Percentiles rank a stretch among this genome's conserved stretches.
Conservation (phyloP, 108 stramenopile species). For the Tribonema minus region DNA sequence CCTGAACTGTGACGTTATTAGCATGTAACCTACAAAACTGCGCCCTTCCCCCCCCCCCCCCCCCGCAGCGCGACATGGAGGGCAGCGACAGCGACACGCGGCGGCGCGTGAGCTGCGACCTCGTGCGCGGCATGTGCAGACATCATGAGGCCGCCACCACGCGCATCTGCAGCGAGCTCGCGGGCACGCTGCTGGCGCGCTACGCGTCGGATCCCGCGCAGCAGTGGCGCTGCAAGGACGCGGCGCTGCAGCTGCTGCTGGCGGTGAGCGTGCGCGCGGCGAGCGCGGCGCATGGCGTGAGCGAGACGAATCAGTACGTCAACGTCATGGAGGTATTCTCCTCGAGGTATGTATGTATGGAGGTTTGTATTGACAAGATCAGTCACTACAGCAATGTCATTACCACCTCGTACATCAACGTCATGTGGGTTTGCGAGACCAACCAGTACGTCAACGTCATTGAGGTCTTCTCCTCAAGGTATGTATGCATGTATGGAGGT, state of each 20-base stretch:
- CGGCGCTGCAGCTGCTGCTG: slow-evolving; percentile 85
- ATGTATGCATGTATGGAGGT: too few relatives aligned
- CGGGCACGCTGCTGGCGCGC: slow-evolving; percentile 69
- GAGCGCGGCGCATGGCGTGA: slow-evolving; percentile 72
- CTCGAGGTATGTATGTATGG: too few relatives aligned
- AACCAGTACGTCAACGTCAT: slow-evolving; percentile 77
- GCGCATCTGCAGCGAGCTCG: slow-evolving; percentile 72
- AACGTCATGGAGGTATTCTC: slow-evolving; percentile 82
- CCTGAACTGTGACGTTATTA: too few relatives aligned
- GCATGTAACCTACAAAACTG: too few relatives aligned
- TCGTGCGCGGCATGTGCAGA: slow-evolving; percentile 83
- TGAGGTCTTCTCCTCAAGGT: slow-evolving; percentile 73
- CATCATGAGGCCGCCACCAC: slow-evolving; percentile 80
- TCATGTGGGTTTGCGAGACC: slow-evolving; percentile 78
- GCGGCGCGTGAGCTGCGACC: slow-evolving; percentile 80
- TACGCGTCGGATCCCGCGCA: slow-evolving; percentile 60
- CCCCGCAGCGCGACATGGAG: slow-evolving; percentile 97
- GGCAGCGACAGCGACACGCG: slow-evolving; percentile 86
- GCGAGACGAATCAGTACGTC: slow-evolving; percentile 72
- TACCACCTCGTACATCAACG: too few relatives aligned
- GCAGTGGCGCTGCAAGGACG: slow-evolving; percentile 87
- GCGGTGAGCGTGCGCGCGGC: slow-evolving; percentile 78
- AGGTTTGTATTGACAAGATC: too few relatives aligned
- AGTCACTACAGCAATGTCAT: too few relatives aligned
- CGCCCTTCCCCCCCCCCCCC: too few relatives aligned